Evolutionary conservation across 1,284 basidiomycete species (phyloP).

Genomic region (Puccinia hordei): DNA sequence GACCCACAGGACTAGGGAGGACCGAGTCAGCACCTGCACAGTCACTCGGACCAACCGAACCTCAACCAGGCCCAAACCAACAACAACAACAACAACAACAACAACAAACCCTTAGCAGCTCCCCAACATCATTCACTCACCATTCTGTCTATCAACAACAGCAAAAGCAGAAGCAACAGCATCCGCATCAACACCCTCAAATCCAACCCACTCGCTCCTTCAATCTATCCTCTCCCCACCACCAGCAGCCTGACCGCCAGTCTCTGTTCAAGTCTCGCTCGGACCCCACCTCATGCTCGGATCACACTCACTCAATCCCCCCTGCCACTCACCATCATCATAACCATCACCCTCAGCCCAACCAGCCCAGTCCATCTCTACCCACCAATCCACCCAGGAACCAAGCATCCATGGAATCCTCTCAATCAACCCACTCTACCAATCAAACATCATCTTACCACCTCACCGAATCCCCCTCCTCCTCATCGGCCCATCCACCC

Average conservation of each 20-base stretch:
- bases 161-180: too few species aligned
- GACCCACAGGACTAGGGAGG: not conserved
- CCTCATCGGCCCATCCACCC: not conserved
- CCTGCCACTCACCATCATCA: constrained; percentile 13
- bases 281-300: constrained; percentile 19
- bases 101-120: not conserved
- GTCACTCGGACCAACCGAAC: not conserved
- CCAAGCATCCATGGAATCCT: constrained; percentile 20
- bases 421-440: constrained; percentile 17
- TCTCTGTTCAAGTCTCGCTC: constrained; percentile 10
- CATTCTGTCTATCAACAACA: constrained; percentile 15
- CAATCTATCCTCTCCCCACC: not conserved
- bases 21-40: not conserved
- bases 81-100: not conserved
- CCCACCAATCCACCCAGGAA: not conserved
- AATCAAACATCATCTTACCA: not conserved
- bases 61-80: not conserved
- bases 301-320: constrained; percentile 5
- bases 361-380: not conserved
- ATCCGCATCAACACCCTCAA: not conserved
- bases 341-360: constrained; percentile 8
- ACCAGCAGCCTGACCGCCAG: not conserved
- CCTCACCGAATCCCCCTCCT: constrained; percentile 14
- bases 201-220: not conserved
- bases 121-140: constrained; percentile 9